A percentile compares a stretch with the other conserved stretches of the same genome.
Evolutionary conservation across 257 asterid genomes (phyloP).

Genomic region (Solanum okadae): DNA sequence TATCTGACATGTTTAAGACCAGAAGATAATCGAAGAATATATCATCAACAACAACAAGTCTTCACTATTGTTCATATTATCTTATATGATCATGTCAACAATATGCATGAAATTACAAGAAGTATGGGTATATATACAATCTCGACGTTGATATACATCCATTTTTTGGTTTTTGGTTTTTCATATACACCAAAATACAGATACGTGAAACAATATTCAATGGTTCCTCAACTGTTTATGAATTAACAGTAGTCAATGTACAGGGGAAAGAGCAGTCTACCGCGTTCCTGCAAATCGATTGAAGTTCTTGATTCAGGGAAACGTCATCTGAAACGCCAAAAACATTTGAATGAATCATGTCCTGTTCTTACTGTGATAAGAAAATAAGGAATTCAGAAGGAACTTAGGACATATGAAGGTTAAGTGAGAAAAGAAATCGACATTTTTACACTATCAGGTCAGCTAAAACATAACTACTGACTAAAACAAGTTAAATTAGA

Average conservation of each 20-base stretch:
- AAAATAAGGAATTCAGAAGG: neutral
- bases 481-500: neutral
- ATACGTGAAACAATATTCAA: neutral
- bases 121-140: neutral
- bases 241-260: neutral
- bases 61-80: neutral
- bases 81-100: neutral
- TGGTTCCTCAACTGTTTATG: neutral
- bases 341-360: neutral
- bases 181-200: neutral
- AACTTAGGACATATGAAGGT: neutral
- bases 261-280: neutral
- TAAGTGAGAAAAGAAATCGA: neutral
- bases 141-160: neutral
- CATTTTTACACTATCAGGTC: neutral
- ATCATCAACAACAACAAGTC: neutral
- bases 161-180: neutral
- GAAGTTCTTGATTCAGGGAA: neutral
- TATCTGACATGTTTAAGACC: neutral
- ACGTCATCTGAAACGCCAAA: neutral
- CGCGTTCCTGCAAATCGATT: neutral
- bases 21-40: neutral
- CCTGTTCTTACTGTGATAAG: neutral
- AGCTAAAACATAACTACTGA: neutral
- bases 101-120: neutral